Percentiles rank a stretch among this genome's conserved stretches.
These are phyloP conservation scores for Avena insularis DNA, from an alignment of 176 grass and related monocot species.

Conservation along the genomic window DNA sequence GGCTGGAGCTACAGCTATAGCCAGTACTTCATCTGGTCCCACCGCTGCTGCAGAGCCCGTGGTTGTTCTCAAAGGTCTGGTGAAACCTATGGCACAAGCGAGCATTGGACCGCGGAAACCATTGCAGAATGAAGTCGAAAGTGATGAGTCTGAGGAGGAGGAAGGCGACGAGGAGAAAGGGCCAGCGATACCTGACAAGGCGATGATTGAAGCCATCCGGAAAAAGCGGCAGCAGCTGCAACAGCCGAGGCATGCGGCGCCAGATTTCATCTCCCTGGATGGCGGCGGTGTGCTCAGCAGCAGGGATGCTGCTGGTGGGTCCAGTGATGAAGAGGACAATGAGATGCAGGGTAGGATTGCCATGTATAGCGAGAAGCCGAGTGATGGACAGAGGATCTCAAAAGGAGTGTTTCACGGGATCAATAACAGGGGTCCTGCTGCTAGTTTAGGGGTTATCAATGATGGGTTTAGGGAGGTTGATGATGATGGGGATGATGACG, in stretches of 20 bases:
- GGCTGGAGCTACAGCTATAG: slow-evolving; percentile 16
- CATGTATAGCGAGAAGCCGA: slow-evolving; percentile 62
- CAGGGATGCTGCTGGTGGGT: slow-evolving; percentile 56
- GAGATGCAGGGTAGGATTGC: slow-evolving; percentile 71
- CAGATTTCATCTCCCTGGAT: slow-evolving; percentile 94
- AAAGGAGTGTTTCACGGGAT: slow-evolving; percentile 68
- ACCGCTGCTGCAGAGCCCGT: slow-evolving; percentile 46
- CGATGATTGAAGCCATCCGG: slow-evolving; percentile 84
- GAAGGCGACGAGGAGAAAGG: slow-evolving; percentile 49
- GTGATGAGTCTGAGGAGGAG: slow-evolving; percentile 47
- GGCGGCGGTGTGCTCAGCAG: slow-evolving; percentile 74
- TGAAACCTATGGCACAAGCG: slow-evolving; percentile 66
- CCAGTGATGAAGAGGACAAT: slow-evolving; percentile 89
- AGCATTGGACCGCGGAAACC: slow-evolving; percentile 43
- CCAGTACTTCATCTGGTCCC: slow-evolving; percentile 24
- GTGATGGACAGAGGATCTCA: slow-evolving; percentile 39
- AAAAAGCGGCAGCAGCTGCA: slow-evolving; percentile 87
- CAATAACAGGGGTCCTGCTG: slow-evolving; percentile 49
- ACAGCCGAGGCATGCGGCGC: slow-evolving; percentile 70
- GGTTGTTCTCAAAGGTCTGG: slow-evolving; percentile 84
- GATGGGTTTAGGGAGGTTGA: slow-evolving; percentile 48
- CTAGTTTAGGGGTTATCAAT: slow-evolving; percentile 46
- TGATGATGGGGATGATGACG: slow-evolving; percentile 56
- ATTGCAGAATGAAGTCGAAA: slow-evolving; percentile 34
- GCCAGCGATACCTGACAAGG: slow-evolving; percentile 71